Percentiles rank a stretch among this genome's conserved stretches.
Conservation (phyloP, 108 stramenopile genomes). For the Asterionellopsis glacialis region DNA sequence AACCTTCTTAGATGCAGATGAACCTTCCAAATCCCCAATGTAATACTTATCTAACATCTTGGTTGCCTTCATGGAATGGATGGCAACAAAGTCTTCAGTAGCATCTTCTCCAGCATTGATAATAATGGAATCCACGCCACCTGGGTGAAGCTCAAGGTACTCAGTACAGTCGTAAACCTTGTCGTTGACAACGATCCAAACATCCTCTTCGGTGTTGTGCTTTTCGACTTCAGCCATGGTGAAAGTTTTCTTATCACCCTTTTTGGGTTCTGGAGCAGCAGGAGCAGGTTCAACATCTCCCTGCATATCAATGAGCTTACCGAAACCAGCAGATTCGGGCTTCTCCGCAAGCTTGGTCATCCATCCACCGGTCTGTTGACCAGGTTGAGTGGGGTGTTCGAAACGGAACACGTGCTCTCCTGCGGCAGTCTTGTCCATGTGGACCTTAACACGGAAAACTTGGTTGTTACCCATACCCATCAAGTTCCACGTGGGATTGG, state of each 20-base stretch:
- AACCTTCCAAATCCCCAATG: conserved; percentile 82
- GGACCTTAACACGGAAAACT: conserved; percentile 90
- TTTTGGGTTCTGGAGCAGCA: conserved; percentile 1
- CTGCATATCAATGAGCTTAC: conserved; percentile 50
- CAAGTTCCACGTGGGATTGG: conserved; percentile 93
- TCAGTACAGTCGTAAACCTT: conserved; percentile 91
- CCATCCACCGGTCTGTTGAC: conserved; percentile 92
- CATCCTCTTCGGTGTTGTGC: conserved; percentile 88
- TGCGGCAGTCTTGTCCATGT: conserved; percentile 55
- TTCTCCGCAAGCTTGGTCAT: conserved; percentile 85
- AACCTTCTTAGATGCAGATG: conserved; percentile 8
- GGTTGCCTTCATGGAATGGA: conserved; percentile 91
- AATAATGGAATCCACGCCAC: conserved; percentile 89
- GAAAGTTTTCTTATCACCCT: conserved; percentile 44
- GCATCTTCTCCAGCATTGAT: conserved; percentile 94
- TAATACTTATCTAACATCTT: conserved; percentile 92
- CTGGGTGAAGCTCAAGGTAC: conserved; percentile 93
- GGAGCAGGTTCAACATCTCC: conserved; percentile 34
- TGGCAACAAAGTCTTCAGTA: conserved; percentile 96
- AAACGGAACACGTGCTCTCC: conserved; percentile 82
- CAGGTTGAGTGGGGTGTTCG: conserved; percentile 95
- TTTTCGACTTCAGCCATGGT: conserved; percentile 81
- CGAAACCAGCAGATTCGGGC: conserved; percentile 77
- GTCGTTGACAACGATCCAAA: conserved; percentile 93
- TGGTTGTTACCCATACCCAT: conserved; percentile 99